Evolutionary conservation across 2,329 filamentous ascomycete species (phyloP).

Genomic region (Aspergillus pseudoglaucus): DNA sequence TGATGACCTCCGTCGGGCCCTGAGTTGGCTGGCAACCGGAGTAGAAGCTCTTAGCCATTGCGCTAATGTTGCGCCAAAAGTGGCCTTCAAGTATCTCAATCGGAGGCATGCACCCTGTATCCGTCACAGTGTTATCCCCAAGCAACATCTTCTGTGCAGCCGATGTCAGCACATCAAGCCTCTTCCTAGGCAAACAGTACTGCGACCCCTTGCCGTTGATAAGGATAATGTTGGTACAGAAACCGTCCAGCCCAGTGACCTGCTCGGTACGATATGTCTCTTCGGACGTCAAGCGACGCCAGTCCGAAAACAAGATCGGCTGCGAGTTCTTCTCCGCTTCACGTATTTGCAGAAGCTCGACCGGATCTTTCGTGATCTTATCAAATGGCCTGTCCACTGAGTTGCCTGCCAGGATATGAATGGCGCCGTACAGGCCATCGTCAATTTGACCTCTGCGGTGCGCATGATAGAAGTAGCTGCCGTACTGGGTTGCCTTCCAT

Average conservation of each 20-base stretch:
- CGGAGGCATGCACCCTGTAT: conserved; percentile 16
- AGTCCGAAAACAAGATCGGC: conserved; percentile 50
- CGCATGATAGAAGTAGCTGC: conserved; percentile 55
- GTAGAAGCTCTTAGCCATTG: conserved; percentile 19
- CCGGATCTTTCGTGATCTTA: conserved; percentile 37
- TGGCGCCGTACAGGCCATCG: conserved; percentile 53
- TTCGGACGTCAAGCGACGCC: conserved; percentile 47
- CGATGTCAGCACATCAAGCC: conserved; percentile 35
- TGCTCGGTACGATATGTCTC: conserved; percentile 28
- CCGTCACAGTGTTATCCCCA: conserved; percentile 11
- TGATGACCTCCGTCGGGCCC: conserved; percentile 40
- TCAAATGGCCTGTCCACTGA: conserved; percentile 42
- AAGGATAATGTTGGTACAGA: conserved; percentile 54
- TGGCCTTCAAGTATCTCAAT: conserved; percentile 9
- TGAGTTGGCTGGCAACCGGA: conserved; percentile 41
- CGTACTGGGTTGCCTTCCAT: conserved; percentile 50
- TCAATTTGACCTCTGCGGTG: conserved; percentile 50
- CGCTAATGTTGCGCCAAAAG: conserved; percentile 14
- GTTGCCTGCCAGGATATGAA: conserved; percentile 41
- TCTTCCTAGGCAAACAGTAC: conserved; percentile 41
- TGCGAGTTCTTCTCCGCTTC: conserved; percentile 42
- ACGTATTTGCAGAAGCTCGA: conserved; percentile 38
- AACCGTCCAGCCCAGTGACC: conserved; percentile 31
- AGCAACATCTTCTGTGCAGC: conserved; percentile 5
- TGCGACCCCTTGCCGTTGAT: conserved; percentile 55